phyloP scores from a whole-genome alignment of 1,284 basidiomycete species.

The Austroboletus niveus region DNA sequence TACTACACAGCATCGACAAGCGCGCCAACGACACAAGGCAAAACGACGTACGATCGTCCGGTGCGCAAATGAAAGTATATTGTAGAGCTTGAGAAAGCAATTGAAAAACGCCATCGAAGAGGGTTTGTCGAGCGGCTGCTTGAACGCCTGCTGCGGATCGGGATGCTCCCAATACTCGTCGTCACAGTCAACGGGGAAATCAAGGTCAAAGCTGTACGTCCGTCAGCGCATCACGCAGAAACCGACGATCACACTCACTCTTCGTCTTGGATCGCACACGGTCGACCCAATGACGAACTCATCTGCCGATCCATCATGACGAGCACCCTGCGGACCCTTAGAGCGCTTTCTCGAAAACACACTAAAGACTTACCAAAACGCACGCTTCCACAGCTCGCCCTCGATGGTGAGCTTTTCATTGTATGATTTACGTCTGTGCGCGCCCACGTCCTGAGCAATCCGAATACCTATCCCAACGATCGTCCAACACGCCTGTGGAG shows the following conservation, averaged over 20 bases:
- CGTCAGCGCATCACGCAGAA: neutral
- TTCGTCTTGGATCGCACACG: conserved; percentile 82
- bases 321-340: conserved; percentile 48
- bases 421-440: conserved; percentile 52
- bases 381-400: conserved; percentile 73
- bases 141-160: conserved; percentile 49
- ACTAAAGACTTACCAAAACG: conserved; percentile 62
- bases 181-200: conserved; percentile 68
- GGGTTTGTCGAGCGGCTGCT: conserved; percentile 57
- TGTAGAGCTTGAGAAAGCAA: conserved; percentile 56
- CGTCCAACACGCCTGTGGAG: conserved; percentile 72
- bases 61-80: conserved; percentile 64
- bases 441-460: conserved; percentile 68
- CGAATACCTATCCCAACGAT: conserved; percentile 69
- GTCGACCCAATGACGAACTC: conserved; percentile 73
- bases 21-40: neutral
- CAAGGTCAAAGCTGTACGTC: conserved; percentile 63
- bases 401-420: conserved; percentile 42
- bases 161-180: conserved; percentile 75
- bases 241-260: conserved; percentile 52
- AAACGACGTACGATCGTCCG: conserved; percentile 55
- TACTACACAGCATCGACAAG: conserved; percentile 44
- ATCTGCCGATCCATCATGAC: conserved; percentile 61
- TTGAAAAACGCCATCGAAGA: conserved; percentile 56
- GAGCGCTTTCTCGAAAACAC: neutral